Percentiles rank a stretch among this genome's conserved stretches.
These are phyloP conservation scores for Fragaria vesca DNA, from an alignment of 306 rosid genomes.

Conservation along the genomic window DNA sequence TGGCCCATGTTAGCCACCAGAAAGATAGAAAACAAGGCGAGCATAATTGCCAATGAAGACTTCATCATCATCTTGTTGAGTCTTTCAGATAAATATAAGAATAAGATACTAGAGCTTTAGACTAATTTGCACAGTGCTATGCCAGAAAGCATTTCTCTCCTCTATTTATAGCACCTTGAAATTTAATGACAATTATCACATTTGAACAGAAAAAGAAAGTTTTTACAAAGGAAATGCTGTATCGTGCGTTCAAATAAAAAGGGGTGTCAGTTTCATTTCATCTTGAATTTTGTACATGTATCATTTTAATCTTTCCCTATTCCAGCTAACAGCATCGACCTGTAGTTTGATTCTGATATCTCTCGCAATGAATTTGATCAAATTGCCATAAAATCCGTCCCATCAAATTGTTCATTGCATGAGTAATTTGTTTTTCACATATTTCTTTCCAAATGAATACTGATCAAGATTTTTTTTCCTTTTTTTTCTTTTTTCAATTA, in stretches of 20 bases:
- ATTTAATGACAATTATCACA: neutral
- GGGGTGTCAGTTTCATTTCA: neutral
- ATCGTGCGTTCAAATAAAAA: neutral
- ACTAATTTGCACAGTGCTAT: neutral
- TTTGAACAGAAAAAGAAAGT: neutral
- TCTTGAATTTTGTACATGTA: neutral
- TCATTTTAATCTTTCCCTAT: neutral
- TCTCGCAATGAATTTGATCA: constrained; percentile 41
- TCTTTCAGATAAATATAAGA: neutral
- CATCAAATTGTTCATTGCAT: constrained; percentile 73
- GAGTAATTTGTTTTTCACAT: constrained; percentile 27
- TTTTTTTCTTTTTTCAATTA: no score
- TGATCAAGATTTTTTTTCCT: no score
- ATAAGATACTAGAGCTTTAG: neutral
- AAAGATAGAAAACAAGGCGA: neutral
- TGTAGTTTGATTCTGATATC: constrained; percentile 6
- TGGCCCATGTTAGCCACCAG: neutral
- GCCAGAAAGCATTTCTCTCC: neutral
- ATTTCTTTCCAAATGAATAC: no score
- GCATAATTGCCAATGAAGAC: neutral
- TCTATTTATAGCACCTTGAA: neutral
- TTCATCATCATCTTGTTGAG: neutral
- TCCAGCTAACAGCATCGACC: neutral
- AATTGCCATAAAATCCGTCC: constrained; percentile 72
- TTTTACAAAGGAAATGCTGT: neutral